phyloP scores from a whole-genome alignment of 441 rosid species.

The Aleurites moluccanus region DNA sequence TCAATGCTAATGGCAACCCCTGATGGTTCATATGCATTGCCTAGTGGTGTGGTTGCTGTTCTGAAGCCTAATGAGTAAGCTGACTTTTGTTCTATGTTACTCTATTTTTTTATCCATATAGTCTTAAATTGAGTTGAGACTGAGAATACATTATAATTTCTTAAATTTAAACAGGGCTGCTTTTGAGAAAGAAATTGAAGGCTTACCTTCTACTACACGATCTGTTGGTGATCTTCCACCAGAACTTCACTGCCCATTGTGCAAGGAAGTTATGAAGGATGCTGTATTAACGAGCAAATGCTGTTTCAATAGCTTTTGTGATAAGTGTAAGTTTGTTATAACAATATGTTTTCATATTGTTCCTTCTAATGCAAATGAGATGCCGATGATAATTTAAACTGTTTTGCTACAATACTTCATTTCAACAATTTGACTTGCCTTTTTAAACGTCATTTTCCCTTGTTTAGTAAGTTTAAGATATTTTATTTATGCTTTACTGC shows the following conservation, averaged over 20 bases:
- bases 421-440: background rate
- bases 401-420: background rate
- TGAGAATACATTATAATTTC: conserved; percentile 11
- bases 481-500: background rate
- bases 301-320: background rate
- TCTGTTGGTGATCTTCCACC: conserved; percentile 95
- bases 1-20: conserved; percentile 97
- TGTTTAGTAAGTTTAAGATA: background rate
- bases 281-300: conserved; percentile 98
- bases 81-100: background rate
- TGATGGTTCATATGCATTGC: conserved; percentile 96
- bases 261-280: conserved; percentile 99
- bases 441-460: background rate
- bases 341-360: background rate
- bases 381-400: background rate
- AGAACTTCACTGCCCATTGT: conserved; percentile 90
- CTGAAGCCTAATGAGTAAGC: conserved; percentile 95
- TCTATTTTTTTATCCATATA: conserved; percentile 16
- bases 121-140: conserved; percentile 4
- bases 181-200: conserved; percentile 95
- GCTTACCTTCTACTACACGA: conserved; percentile 86
- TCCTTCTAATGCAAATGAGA: background rate
- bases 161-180: conserved; percentile 65
- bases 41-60: conserved; percentile 96
- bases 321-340: background rate